phyloP scores from a whole-genome alignment of 495 filamentous ascomycete genomes.

The Neurospora pannonica region DNA sequence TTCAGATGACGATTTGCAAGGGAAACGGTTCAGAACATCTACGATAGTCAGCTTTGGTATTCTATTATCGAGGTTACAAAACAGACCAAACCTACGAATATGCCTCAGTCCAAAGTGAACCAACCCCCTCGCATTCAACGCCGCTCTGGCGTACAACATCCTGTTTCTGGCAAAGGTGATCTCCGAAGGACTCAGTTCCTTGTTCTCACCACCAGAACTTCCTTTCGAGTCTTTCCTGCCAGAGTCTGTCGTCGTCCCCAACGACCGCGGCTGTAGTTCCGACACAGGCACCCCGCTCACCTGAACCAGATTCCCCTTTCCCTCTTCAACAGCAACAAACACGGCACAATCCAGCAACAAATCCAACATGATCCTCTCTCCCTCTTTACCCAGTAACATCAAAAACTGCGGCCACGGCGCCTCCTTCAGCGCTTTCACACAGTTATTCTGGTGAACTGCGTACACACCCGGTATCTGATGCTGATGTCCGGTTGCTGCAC shows the following conservation, averaged over 20 bases:
- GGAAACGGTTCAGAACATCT: slow-evolving; percentile 82
- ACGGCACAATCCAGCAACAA: slow-evolving; percentile 71
- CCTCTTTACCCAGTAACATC: slow-evolving; percentile 60
- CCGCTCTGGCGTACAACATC: slow-evolving; percentile 75
- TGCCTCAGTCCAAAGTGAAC: slow-evolving; percentile 67
- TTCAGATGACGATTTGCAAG: slow-evolving; percentile 20
- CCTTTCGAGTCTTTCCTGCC: slow-evolving; percentile 4
- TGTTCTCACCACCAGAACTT: neutral
- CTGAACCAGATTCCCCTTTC: slow-evolving; percentile 59
- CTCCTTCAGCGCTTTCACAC: slow-evolving; percentile 60
- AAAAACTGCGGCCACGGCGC: slow-evolving; percentile 65
- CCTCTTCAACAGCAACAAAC: slow-evolving; percentile 54
- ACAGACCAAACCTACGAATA: slow-evolving; percentile 46
- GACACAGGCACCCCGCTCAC: slow-evolving; percentile 55
- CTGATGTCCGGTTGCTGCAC: neutral
- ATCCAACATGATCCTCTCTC: slow-evolving; percentile 74
- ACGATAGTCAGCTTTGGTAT: slow-evolving; percentile 1
- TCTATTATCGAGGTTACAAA: neutral
- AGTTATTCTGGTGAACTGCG: slow-evolving; percentile 53
- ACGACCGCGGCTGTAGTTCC: slow-evolving; percentile 19
- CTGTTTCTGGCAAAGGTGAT: slow-evolving; percentile 74
- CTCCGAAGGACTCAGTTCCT: slow-evolving; percentile 37
- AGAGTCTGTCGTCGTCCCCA: neutral
- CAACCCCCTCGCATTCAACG: slow-evolving; percentile 54
- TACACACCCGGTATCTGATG: slow-evolving; percentile 39